Conservation (phyloP, 305 asterid species). For the Fraxinus sp. region DNA sequence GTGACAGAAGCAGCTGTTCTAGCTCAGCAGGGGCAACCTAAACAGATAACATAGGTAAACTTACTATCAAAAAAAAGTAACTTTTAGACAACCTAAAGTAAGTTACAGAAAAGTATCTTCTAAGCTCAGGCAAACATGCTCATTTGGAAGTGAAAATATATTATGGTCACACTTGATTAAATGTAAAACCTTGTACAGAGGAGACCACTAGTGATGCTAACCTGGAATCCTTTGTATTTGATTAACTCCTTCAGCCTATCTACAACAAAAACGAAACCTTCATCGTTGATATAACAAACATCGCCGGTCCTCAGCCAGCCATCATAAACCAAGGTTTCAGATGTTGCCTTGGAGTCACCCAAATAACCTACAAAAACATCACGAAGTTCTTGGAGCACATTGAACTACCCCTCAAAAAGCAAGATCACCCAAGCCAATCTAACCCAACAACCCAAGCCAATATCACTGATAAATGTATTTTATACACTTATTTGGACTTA, state of each 20-base stretch:
- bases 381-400: not conserved
- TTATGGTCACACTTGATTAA: not conserved
- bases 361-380: constrained; percentile 39
- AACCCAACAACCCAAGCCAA: not conserved
- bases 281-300: constrained; percentile 43
- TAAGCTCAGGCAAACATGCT: not conserved
- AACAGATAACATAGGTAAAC: constrained; percentile 8
- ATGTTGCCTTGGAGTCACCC: constrained; percentile 36
- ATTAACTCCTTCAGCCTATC: constrained; percentile 58
- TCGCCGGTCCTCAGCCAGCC: constrained; percentile 62
- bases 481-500: too few relatives aligned
- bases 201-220: constrained; percentile 4
- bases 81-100: not conserved
- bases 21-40: constrained; percentile 66
- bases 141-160: not conserved
- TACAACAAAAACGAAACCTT: constrained; percentile 48
- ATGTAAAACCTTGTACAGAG: not conserved
- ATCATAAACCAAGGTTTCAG: constrained; percentile 30
- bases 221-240: constrained; percentile 68
- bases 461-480: not conserved
- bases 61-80: not conserved
- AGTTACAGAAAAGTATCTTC: not conserved
- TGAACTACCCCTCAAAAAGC: not conserved
- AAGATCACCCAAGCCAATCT: not conserved
- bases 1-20: constrained; percentile 53